Evolutionary conservation across 2,329 filamentous ascomycete species (phyloP).

Genomic region (Colletotrichum gloeosporioides): DNA sequence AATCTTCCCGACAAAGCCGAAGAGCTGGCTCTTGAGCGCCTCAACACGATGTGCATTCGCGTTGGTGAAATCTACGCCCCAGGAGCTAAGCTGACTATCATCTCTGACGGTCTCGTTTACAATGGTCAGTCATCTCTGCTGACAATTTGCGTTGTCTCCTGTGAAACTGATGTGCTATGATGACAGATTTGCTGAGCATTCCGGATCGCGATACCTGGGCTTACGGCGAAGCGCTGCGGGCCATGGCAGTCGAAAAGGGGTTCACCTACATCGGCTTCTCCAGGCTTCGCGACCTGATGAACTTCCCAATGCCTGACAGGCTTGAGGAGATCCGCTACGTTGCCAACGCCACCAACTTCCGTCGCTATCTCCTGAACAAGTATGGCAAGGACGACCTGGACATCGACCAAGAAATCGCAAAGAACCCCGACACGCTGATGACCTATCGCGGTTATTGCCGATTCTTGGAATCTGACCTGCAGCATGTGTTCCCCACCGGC

Average conservation of each 20-base stretch:
- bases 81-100: not conserved
- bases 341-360: not conserved
- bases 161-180: not conserved
- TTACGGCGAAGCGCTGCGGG: not conserved
- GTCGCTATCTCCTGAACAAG: not conserved
- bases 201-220: not conserved
- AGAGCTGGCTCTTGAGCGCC: not conserved
- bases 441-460: not conserved
- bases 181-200: not conserved
- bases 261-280: not conserved
- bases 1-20: not conserved
- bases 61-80: not conserved
- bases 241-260: not conserved
- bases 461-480: not conserved
- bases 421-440: not conserved
- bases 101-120: not conserved
- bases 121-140: rapidly evolving
- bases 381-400: not conserved
- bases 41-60: not conserved
- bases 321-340: not conserved
- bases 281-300: not conserved
- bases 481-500: not conserved
- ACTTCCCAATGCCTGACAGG: not conserved
- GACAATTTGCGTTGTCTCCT: rapidly evolving
- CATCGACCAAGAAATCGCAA: not conserved